A percentile compares a stretch with the other conserved stretches of the same genome.
Conservation (phyloP, 2,329 filamentous ascomycete species). For the Colletotrichum navitas region DNA sequence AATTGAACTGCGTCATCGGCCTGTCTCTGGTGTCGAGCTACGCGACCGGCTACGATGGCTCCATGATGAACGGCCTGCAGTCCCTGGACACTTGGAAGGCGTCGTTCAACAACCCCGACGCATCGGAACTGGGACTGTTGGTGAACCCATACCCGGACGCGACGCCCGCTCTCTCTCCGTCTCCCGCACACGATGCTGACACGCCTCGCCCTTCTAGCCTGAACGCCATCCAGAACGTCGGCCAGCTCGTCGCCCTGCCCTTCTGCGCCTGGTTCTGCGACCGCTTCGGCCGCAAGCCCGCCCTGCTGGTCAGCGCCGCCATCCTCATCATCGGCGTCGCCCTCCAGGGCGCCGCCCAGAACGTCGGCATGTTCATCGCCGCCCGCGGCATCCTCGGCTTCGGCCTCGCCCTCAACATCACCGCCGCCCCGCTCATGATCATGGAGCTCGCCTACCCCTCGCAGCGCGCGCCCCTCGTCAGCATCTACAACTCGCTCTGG, state of each 20-base stretch:
- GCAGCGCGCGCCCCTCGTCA: constrained; percentile 31
- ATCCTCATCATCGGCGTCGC: constrained; percentile 56
- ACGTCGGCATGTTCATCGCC: constrained; percentile 59
- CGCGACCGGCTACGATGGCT: constrained; percentile 48
- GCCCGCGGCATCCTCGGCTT: constrained; percentile 57
- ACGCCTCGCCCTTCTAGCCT: constrained; percentile 36
- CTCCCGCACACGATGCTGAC: background rate
- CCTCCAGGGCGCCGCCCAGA: constrained; percentile 57
- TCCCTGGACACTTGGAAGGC: constrained; percentile 51
- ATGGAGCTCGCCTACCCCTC: constrained; percentile 38
- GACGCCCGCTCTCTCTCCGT: too few species aligned
- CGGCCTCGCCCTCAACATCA: constrained; percentile 51
- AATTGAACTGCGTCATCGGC: constrained; percentile 26
- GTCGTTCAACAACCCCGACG: constrained; percentile 51
- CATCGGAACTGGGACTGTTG: constrained; percentile 47
- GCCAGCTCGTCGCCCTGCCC: constrained; percentile 51
- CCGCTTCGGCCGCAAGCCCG: constrained; percentile 46
- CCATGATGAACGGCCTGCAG: constrained; percentile 59
- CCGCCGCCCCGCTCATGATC: constrained; percentile 38
- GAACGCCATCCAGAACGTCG: constrained; percentile 51
- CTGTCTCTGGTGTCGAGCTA: constrained; percentile 36
- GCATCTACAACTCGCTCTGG: constrained; percentile 37
- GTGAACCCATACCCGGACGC: background rate
- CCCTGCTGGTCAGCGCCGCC: constrained; percentile 44
- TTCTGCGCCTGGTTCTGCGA: constrained; percentile 50